Evolutionary conservation across 2,329 filamentous ascomycete genomes (phyloP), one percentile per base, ranked within the genome.

Genomic region (Fusarium neocosmosporiellum): DNA sequence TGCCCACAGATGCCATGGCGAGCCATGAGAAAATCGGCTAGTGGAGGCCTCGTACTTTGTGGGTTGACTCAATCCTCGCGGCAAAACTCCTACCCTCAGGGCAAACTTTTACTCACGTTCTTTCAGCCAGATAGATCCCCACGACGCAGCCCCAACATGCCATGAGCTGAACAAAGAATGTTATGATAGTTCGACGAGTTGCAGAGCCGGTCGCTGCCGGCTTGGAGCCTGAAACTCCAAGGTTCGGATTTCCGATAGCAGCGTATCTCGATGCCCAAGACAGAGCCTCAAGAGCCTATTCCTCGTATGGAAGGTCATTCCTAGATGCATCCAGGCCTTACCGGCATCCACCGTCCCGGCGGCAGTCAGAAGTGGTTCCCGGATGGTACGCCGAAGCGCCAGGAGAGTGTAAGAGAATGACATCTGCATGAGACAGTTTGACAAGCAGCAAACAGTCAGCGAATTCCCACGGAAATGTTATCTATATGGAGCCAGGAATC

Each of bases 221-320:
- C 36, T 60, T 60, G 39, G 58, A 48, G 58, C 58, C 58, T 60
- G 29, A 60, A 60, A 29, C 55, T 18, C n/a, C n/a, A 22, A 31
- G 31, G 43, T 39, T 31, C 36, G 48, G 61, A 31, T 46, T n/a
- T 34, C 34, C 20, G 16, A 50, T 50, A 27, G 34, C 6, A 63
- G 36, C n/a, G 16, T 37, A 34, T 57, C 36, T 64, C n/a, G 60
- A 57, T 64, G 61, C 60, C 60, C 50, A 63, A 63, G 48, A 54
- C 48, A 57, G 60, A 55, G 43, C 60, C 60, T 37, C 63, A 57
- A 58, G 27, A 22, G 20, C 29, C 29, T 34, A 59, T 50, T 24
- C 50, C 39, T 46, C 31, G 41, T 39, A 64, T n/a, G 50, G 50
- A 36, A 59, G 43, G 39, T 34, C 27, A 31, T 58, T 63, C 31